Percentiles rank a stretch among this genome's conserved stretches.
These are phyloP conservation scores for Moesziomyces parantarcticus DNA, from an alignment of 1,284 basidiomycete species.

Conservation along the genomic window DNA sequence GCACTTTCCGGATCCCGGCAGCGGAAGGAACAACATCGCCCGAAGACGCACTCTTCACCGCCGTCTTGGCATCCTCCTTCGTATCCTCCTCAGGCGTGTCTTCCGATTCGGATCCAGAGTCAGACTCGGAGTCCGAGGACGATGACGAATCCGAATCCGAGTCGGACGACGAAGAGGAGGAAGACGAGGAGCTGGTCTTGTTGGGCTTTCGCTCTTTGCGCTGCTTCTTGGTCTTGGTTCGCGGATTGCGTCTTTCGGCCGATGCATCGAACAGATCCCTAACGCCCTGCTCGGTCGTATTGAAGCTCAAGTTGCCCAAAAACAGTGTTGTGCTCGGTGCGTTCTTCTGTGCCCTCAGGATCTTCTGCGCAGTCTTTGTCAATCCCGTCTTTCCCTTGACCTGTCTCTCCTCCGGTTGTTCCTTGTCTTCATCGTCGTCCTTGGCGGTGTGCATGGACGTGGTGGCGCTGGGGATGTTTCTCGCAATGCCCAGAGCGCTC, in stretches of 20 bases:
- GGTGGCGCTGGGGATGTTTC: slow-evolving; percentile 13
- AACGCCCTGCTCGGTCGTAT: slow-evolving; percentile 79
- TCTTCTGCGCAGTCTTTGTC: slow-evolving; percentile 83
- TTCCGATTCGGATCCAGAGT: slow-evolving; percentile 24
- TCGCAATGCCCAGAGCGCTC: slow-evolving; percentile 31
- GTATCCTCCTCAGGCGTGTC: slow-evolving; percentile 68
- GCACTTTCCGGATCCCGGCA: slow-evolving; percentile 84
- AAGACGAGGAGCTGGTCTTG: slow-evolving; percentile 1
- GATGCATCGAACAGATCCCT: slow-evolving; percentile 75
- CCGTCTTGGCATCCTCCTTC: slow-evolving; percentile 5
- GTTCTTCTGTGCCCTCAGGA: slow-evolving; percentile 83
- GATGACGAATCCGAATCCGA: slow-evolving; percentile 12
- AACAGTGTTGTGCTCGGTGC: slow-evolving; percentile 85
- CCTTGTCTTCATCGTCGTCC: slow-evolving; percentile 2
- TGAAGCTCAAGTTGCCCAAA: slow-evolving; percentile 88
- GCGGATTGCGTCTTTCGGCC: slow-evolving; percentile 41
- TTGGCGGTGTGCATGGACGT: slow-evolving; percentile 2
- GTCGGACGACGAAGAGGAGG: too few relatives aligned
- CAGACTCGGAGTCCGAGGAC: slow-evolving; percentile 14
- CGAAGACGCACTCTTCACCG: background rate
- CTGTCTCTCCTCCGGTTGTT: background rate
- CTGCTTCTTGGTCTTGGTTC: slow-evolving; percentile 8
- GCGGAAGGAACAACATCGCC: slow-evolving; percentile 19
- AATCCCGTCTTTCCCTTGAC: slow-evolving; percentile 68
- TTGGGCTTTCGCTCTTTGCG: slow-evolving; percentile 20